Base-by-base conservation (phyloP, 257 asterid species). In the Ballota nigra region DNA sequence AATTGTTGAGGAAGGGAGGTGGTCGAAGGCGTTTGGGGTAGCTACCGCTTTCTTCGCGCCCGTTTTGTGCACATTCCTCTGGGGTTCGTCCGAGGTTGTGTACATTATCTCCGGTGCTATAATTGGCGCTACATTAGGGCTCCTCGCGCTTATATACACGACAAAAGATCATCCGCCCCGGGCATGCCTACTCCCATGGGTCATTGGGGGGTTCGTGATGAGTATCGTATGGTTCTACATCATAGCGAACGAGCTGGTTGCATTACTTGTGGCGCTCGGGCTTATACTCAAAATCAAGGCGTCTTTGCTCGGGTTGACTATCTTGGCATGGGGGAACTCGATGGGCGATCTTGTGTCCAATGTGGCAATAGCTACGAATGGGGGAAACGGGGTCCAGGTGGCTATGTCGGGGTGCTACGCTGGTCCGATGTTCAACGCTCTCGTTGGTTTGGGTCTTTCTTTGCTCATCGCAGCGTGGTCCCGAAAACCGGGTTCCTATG, bases 251-350 rank as follows among this genome's bases (percentile, higher is more conserved):
- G 97, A 89, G 81, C 96, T 92, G 3, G 97, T 92, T 1, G 90
- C 90, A 0, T 74, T 92, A 62, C 66, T 89, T 4, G 86, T 87
- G 63, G 82, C 87, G 0, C 77, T 89, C 3, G 97, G 96, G 6
- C 81, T 84, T 15, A 81, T 92, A 26, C 79, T 87, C 5, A 76
- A 79, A 4, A 79, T 92, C 75, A 81, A 81, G 33, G 85, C 96
- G 0, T 77, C 94, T 0, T 72, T 89, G 3, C 89, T 89, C 13
- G 93, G 86, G 0, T 72, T 89, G 70, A 92, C 98, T 0, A 70
- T 92, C 33, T 52, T 89, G 77, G 98, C 96, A 8, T 89, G 98
- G 98, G 97, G 98, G 4, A 92, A 92, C 78, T 92, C 98, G 5
- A 85, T 87, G 85, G 98, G 98, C 11, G 98, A 92, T 53, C 75